Evolutionary conservation across 2,329 filamentous ascomycete genomes (phyloP), one percentile per base, ranked within the genome.

Genomic region (Neopestalotiopsis sp.): DNA sequence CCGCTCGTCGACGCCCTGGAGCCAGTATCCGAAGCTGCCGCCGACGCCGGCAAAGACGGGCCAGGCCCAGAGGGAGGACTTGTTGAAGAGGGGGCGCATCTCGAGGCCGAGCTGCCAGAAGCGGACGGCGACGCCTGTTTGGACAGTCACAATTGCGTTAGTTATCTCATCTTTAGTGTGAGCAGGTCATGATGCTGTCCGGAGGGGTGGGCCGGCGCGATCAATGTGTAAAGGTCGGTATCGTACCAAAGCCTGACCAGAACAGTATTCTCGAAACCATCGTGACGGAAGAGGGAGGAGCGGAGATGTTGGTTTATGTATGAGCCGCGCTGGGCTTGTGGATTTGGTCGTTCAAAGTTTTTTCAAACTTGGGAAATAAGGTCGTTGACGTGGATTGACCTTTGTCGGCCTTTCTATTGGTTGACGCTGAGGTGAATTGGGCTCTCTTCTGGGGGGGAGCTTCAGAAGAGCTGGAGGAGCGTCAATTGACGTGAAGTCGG

Each of bases 81-180:
- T 90, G 84, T 92, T 91, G 88, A 98, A 94, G 82, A 98, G 91
- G 66, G 95, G 96, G 72, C 95, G 94, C 94, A 97, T 97, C 86
- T 99, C 94, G 81, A 99, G 96, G 79, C 95, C 96, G 81, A 99
- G 91, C 84, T 98, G 96, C 94, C 95, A 98, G 83, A 96, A 89
- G 76, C 95, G 93, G 79, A 95, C 92, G 79, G 93, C 94, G 77
- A 98, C 84, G 87, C 96, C 96, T 99, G 76, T 69, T 28, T 20
- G 17, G 58, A 38, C 30, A 32, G 4, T 28, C 34, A 32, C 14
- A 17, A 34, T 61, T 28, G 45, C 4, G 45, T 53, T 53, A 53
- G 45, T 53, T 20, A 53, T n/a, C 4, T 53, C 45, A 10, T 38
- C 1, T 38, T 38, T 6, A 6, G 34, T 6, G 6, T 38, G 34